These are phyloP conservation scores for Otatea glauca DNA, from an alignment of 176 grass and related monocot species.

Conservation along the genomic window DNA sequence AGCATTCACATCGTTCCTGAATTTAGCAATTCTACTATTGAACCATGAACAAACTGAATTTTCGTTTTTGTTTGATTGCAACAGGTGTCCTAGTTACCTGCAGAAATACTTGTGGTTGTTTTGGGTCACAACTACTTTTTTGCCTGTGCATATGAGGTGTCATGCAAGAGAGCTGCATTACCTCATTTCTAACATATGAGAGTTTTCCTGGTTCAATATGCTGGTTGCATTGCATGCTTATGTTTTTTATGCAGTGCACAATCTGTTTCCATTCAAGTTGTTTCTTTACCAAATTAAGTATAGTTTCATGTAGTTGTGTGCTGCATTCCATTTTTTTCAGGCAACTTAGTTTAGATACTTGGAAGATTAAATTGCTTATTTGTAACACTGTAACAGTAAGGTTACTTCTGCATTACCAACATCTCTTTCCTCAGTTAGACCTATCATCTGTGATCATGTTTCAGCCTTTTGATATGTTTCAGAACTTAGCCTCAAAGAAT, in stretches of 20 bases:
- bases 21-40: not conserved
- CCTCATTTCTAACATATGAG: not conserved
- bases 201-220: not conserved
- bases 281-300: not conserved
- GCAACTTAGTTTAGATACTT: not conserved
- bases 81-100: not conserved
- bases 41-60: not conserved
- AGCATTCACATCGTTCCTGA: not conserved
- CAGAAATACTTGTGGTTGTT: too few relatives aligned
- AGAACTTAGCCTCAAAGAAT: constrained; percentile 35
- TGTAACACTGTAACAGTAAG: not conserved
- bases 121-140: too few relatives aligned
- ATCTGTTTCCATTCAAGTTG: not conserved
- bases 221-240: not conserved
- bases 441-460: constrained; percentile 26
- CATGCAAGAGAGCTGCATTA: not conserved
- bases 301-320: not conserved
- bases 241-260: not conserved
- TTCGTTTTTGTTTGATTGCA: not conserved
- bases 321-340: not conserved
- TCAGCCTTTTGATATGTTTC: constrained; percentile 41
- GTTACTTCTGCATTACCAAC: not conserved
- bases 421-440: not conserved
- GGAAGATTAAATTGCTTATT: not conserved
- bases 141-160: too few relatives aligned